Conservation (phyloP, 2,329 filamentous ascomycete genomes). For the Cordyceps militaris region DNA sequence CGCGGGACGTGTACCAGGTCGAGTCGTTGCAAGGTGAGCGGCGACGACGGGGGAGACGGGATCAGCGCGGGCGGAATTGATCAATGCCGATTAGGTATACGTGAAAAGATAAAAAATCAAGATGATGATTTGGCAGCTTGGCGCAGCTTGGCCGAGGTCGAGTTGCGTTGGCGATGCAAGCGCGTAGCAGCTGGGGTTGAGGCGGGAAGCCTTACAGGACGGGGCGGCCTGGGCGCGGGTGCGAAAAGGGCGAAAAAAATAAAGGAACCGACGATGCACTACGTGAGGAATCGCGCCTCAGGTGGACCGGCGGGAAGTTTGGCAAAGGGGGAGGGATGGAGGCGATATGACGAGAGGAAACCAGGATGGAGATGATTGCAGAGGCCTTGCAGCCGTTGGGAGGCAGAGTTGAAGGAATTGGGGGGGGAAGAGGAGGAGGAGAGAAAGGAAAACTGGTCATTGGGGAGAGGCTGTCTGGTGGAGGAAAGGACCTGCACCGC, state of each 20-base stretch:
- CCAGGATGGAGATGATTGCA: slow-evolving; percentile 3
- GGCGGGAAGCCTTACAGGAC: slow-evolving; percentile 5
- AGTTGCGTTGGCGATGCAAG: neutral
- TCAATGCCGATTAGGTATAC: neutral
- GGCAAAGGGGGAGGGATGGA: neutral
- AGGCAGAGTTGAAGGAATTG: slow-evolving; percentile 20
- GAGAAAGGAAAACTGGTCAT: slow-evolving; percentile 29
- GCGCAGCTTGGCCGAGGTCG: neutral
- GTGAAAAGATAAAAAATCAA: neutral
- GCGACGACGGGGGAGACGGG: neutral
- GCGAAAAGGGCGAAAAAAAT: neutral
- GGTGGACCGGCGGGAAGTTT: neutral
- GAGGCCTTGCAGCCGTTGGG: slow-evolving; percentile 12
- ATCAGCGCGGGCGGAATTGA: neutral
- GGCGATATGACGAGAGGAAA: neutral
- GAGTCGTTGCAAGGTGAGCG: slow-evolving; percentile 4
- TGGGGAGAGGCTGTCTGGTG: slow-evolving; percentile 33
- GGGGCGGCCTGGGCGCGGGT: neutral
- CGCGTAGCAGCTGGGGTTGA: neutral
- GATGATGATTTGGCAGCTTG: neutral
- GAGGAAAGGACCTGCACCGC: slow-evolving; percentile 32
- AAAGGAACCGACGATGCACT: slow-evolving; percentile 1
- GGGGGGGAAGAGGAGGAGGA: slow-evolving; percentile 27
- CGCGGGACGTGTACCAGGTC: slow-evolving; percentile 14
- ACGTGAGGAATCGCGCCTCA: slow-evolving; percentile 1